Percentiles rank a stretch among this genome's conserved stretches.
Evolutionary conservation across 2,329 filamentous ascomycete species (phyloP).

Genomic region (Aspergillus candidus): DNA sequence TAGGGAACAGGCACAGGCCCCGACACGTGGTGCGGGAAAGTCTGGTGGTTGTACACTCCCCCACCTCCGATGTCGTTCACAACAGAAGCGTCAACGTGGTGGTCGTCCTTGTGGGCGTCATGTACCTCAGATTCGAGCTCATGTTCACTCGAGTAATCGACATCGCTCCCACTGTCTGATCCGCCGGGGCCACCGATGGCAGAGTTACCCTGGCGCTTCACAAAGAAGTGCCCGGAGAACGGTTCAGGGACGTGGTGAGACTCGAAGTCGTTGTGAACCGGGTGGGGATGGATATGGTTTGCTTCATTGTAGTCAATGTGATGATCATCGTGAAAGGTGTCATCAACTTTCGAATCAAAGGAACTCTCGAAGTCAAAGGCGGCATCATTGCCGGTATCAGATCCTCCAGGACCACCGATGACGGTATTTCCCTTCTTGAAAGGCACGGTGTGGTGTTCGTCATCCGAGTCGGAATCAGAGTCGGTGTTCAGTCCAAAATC

Average conservation of each 20-base stretch:
- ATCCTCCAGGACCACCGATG: constrained; percentile 18
- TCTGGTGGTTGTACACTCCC: background rate
- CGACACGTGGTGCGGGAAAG: background rate
- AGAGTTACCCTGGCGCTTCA: background rate
- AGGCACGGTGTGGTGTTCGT: constrained; percentile 10
- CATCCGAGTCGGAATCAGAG: constrained; percentile 14
- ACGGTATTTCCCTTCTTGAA: constrained; percentile 1
- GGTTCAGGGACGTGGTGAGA: no score
- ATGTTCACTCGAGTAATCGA: background rate
- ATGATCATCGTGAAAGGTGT: constrained; percentile 21
- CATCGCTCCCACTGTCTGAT: constrained; percentile 4
- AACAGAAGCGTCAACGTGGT: constrained; percentile 1
- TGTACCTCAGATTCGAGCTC: background rate
- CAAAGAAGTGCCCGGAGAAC: no score
- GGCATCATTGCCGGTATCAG: constrained; percentile 15
- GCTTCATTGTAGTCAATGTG: constrained; percentile 8
- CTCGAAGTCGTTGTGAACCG: no score
- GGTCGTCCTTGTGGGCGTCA: constrained; percentile 6
- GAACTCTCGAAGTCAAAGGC: constrained; percentile 6
- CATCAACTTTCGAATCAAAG: constrained; percentile 9
- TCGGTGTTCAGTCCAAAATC: constrained; percentile 1
- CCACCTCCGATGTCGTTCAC: background rate
- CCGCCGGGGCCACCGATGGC: constrained; percentile 2
- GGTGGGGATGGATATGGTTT: background rate
- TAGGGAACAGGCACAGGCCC: background rate